Base-by-base conservation (phyloP, 139 green algal species). In the Spirogloea muscicola region DNA sequence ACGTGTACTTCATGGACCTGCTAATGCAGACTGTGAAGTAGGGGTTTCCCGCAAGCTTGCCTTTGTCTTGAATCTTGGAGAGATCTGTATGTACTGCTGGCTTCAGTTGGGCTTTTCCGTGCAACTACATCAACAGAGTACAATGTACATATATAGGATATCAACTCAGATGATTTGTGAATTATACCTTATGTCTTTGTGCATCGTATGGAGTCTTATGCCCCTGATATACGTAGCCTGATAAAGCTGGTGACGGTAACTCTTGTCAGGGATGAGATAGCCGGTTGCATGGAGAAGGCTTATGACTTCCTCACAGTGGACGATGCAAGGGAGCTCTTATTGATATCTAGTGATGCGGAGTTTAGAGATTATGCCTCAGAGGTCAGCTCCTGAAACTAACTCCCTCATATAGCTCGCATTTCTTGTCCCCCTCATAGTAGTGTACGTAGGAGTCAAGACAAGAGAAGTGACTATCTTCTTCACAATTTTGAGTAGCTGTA, bases 211-310 rank as follows among this genome's bases (percentile, higher is more conserved):
- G n/a, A n/a, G n/a, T n/a, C n/a, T n/a, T n/a, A n/a, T n/a, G n/a
- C n/a, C n/a, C n/a, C n/a, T n/a, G n/a, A n/a, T n/a, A n/a, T n/a
- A n/a, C n/a, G n/a, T n/a, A n/a, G n/a, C n/a, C n/a, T n/a, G n/a
- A n/a, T n/a, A n/a, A n/a, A n/a, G n/a, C n/a, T n/a, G n/a, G n/a
- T n/a, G n/a, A n/a, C n/a, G n/a, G n/a, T n/a, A n/a, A n/a, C n/a
- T n/a, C n/a, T n/a, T n/a, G n/a, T n/a, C 75, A 82, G 75, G 42
- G 93, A 96, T 29, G 93, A 98, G 88, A 89, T 97, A 48, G 91
- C 93, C 1, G 85, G 84, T 57, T 96, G 93, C 84, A 91, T 82
- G 71, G 93, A 95, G 83, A 86, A 86, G 5, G 91, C 93, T 0
- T 98, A 97, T 71, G 58, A 82, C 9, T 81, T 51, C 6, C 76